Base-by-base conservation (phyloP, 2,329 filamentous ascomycete species). In the Dichotomopilus funicola region DNA sequence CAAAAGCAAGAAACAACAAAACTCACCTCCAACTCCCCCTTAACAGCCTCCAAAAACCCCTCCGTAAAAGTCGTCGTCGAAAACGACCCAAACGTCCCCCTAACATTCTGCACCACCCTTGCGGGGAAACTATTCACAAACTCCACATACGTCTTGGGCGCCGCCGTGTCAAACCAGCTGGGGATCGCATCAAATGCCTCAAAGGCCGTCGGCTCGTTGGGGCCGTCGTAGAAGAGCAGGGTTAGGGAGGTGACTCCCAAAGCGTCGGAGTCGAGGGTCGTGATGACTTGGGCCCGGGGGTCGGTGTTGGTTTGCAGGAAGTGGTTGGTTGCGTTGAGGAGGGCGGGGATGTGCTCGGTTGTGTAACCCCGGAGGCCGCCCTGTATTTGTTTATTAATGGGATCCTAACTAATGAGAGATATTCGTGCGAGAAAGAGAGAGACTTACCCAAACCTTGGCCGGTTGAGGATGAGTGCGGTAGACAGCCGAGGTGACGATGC, bases 171-270 rank as follows among this genome's bases (percentile, higher is more conserved):
- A 40, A 54, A 36, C 7, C 55, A 34, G 8, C 56, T 36, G 0
- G 50, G 38, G 27, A 67, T 59, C 2, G 43, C 55, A 27, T 65
- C 61, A 35, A 65, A 69, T 10, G 61, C 38, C 42, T 59, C 53
- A 34, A 69, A 65, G 6, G 48, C 56, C 11, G 50, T 38, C 4
- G 65, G 64, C 36, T 63, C 62, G 5, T 55, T 47, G 0, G 67
- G 65, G 3, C 67, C 67, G 47, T 69, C 67, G 52, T 68, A 63
- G 56, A 68, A 68, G 37, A 63, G 57, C 3, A 68, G 47, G 2
- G 61, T 56, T 11, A 64, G 37, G 2, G 60, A 54, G 1, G 35
- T 47, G 11, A 56, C 45, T 0, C 59, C 63, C 0, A 56, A n/a
- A 1, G 55, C 31, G 0, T 45, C 31, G 6, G 54, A 63, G 9